Evolutionary conservation across 2,329 filamentous ascomycete species (phyloP).

Genomic region (Thermoascus crustaceus): DNA sequence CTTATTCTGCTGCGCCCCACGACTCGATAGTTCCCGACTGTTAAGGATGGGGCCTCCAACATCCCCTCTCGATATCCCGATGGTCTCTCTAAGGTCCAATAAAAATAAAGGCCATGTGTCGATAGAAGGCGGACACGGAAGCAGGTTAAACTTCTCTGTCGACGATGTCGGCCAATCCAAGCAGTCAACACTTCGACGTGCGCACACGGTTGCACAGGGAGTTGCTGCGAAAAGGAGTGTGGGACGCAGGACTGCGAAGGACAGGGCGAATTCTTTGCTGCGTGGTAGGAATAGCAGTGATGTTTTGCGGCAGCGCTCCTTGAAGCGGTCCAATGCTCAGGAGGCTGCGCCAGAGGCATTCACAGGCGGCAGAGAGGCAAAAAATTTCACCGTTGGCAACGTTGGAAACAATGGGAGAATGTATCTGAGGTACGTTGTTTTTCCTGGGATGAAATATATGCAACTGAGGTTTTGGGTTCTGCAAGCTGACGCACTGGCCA

Average conservation of each 20-base stretch:
- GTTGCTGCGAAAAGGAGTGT: slow-evolving; percentile 21
- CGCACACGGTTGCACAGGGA: slow-evolving; percentile 32
- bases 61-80: not conserved
- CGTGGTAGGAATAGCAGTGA: slow-evolving; percentile 48
- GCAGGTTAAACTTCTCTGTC: slow-evolving; percentile 2
- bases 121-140: slow-evolving; percentile 7
- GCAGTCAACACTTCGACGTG: slow-evolving; percentile 25
- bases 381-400: slow-evolving; percentile 71
- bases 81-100: not conserved
- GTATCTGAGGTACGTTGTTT: slow-evolving; percentile 61
- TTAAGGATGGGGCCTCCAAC: slow-evolving; percentile 8
- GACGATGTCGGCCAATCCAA: slow-evolving; percentile 12
- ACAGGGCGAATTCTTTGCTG: slow-evolving; percentile 28
- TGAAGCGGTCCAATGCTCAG: slow-evolving; percentile 38
- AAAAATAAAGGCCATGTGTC: no score
- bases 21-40: not conserved
- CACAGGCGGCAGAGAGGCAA: slow-evolving; percentile 56
- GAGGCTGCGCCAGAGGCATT: slow-evolving; percentile 54
- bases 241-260: slow-evolving; percentile 24
- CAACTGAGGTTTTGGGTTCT: no score
- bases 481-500: no score
- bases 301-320: slow-evolving; percentile 31
- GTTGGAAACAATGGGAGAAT: slow-evolving; percentile 77
- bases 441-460: slow-evolving; percentile 11
- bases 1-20: not conserved